These are phyloP conservation scores for Dactylis glomerata DNA, from an alignment of 176 grass and related monocot species.

Conservation along the genomic window DNA sequence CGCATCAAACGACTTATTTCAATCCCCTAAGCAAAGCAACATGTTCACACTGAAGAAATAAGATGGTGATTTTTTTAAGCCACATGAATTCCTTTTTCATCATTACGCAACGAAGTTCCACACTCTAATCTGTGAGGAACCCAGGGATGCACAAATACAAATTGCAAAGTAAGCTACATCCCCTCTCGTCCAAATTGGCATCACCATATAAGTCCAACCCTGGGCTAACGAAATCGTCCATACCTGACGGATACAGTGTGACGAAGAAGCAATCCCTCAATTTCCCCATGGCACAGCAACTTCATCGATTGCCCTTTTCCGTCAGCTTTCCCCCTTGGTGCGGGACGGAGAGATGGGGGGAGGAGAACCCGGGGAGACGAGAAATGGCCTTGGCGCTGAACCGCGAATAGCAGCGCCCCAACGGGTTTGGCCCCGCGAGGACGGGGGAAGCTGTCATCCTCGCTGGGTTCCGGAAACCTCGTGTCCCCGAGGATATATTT, in stretches of 20 bases:
- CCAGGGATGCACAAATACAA: neutral
- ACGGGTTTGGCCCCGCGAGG: neutral
- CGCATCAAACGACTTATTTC: neutral
- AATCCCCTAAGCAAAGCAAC: neutral
- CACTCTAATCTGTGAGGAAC: neutral
- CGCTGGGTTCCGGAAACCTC: neutral
- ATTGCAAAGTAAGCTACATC: neutral
- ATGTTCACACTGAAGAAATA: neutral
- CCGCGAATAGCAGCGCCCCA: slow-evolving; percentile 12
- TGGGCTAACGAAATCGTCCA: neutral
- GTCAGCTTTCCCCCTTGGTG: neutral
- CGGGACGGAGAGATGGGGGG: neutral
- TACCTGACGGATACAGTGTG: slow-evolving; percentile 13
- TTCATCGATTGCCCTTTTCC: neutral
- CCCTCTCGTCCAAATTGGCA: neutral
- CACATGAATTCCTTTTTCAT: neutral
- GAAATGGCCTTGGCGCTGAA: neutral
- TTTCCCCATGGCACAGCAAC: slow-evolving; percentile 5
- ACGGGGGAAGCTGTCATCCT: slow-evolving; percentile 16
- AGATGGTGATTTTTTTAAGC: neutral
- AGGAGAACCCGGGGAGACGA: neutral
- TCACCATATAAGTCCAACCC: neutral
- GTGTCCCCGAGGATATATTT: slow-evolving; percentile 16
- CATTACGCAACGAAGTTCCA: neutral
- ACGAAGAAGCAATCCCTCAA: slow-evolving; percentile 24